These are phyloP conservation scores for Candida lessepsii DNA, from an alignment of 805 yeast genomes.

Conservation along the genomic window DNA sequence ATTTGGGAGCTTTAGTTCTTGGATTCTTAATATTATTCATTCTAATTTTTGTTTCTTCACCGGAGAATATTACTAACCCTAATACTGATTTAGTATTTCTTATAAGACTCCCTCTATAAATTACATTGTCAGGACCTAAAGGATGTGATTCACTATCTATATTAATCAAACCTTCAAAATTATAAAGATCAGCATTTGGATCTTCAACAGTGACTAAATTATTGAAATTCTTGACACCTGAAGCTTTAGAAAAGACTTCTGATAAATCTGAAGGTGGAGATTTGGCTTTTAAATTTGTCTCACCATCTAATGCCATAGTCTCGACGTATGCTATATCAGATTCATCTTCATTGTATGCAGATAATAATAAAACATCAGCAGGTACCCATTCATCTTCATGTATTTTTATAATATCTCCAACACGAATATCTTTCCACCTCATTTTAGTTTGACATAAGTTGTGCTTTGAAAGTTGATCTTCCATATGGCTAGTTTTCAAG, in stretches of 20 bases:
- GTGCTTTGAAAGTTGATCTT: constrained; percentile 23
- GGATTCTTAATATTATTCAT: constrained; percentile 93
- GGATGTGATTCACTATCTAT: constrained; percentile 48
- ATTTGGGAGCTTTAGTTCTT: constrained; percentile 87
- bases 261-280: constrained; percentile 65
- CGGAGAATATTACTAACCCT: constrained; percentile 88
- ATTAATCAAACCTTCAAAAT: constrained; percentile 76
- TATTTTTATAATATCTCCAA: constrained; percentile 81
- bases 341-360: constrained; percentile 57
- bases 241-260: constrained; percentile 47
- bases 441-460: constrained; percentile 32
- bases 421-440: constrained; percentile 75
- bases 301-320: constrained; percentile 98
- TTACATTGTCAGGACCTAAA: constrained; percentile 75
- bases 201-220: constrained; percentile 74
- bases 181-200: constrained; percentile 88
- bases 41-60: constrained; percentile 93
- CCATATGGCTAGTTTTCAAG: constrained; percentile 10
- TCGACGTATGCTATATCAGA: constrained; percentile 72
- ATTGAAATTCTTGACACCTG: constrained; percentile 47
- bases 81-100: constrained; percentile 75
- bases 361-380: constrained; percentile 77
- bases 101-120: constrained; percentile 85
- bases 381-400: constrained; percentile 90
- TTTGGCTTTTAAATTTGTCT: constrained; percentile 82